Percentiles rank a stretch among this genome's conserved stretches.
Conservation (phyloP, 495 filamentous ascomycete genomes). For the Sabuloglossum arenarium region DNA sequence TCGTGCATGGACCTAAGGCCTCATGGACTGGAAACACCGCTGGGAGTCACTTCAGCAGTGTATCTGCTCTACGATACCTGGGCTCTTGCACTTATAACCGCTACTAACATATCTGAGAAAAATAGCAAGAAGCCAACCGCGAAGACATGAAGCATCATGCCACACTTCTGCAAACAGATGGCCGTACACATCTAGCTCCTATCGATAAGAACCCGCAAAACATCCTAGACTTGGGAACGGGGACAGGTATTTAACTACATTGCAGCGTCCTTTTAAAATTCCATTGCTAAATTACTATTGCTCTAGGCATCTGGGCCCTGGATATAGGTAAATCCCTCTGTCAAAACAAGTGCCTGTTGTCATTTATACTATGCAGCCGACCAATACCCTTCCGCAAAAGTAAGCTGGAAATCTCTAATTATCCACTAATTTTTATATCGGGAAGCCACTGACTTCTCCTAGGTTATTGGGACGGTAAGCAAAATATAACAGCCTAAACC, state of each 20-base stretch:
- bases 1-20: no score
- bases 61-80: no score
- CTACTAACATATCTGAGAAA: slow-evolving; percentile 8
- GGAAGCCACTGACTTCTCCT: neutral
- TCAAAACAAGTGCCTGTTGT: neutral
- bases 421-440: no score
- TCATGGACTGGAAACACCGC: no score
- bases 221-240: slow-evolving; percentile 48
- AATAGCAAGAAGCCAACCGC: neutral
- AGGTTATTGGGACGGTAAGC: neutral
- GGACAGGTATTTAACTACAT: slow-evolving; percentile 15
- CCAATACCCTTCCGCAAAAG: neutral
- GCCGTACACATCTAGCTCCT: slow-evolving; percentile 36
- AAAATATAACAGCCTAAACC: neutral
- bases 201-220: slow-evolving; percentile 31
- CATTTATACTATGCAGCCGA: neutral
- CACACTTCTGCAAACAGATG: slow-evolving; percentile 9
- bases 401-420: no score
- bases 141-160: neutral
- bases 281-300: neutral
- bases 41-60: no score
- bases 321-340: slow-evolving; percentile 5
- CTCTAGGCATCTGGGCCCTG: slow-evolving; percentile 9
- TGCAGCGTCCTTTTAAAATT: neutral
- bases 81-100: no score